Percentiles rank a stretch among this genome's conserved stretches.
Conservation (phyloP, 306 rosid genomes). For the Dalbergia oliveri region DNA sequence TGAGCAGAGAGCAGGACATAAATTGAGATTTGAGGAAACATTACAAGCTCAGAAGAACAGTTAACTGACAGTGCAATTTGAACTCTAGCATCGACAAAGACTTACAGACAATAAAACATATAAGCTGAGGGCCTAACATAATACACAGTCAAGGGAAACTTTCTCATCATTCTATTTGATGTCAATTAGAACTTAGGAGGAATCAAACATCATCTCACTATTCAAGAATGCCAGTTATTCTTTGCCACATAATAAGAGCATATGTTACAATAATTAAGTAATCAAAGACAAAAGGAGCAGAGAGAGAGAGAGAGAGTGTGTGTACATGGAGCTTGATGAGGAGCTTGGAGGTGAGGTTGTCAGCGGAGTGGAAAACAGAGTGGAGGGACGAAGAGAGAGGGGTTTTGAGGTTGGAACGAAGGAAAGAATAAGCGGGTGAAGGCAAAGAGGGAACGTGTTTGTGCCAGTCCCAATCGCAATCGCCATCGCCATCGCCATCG, state of each 20-base stretch:
- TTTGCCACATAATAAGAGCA: not conserved
- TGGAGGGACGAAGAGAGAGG: conserved; percentile 83
- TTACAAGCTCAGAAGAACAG: not conserved
- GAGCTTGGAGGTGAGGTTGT: conserved; percentile 82
- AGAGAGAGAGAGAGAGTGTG: too few species aligned
- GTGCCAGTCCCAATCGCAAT: conserved; percentile 56
- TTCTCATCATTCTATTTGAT: not conserved
- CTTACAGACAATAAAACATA: not conserved
- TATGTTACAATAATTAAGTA: not conserved
- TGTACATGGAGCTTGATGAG: conserved; percentile 77
- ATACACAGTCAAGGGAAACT: not conserved
- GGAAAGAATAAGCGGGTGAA: conserved; percentile 66
- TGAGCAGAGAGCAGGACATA: not conserved
- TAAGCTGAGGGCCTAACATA: not conserved
- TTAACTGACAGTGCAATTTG: not conserved
- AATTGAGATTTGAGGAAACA: not conserved
- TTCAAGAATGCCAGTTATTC: not conserved
- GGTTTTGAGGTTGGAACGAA: conserved; percentile 61
- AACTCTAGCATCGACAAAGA: not conserved
- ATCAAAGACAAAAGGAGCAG: too few species aligned
- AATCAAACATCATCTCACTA: conserved; percentile 3
- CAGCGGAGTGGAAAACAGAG: conserved; percentile 81
- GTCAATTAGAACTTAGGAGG: not conserved
- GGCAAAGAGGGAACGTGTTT: conserved; percentile 76
- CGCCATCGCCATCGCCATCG: not conserved